These are phyloP conservation scores for Lupinus albus DNA, from an alignment of 306 rosid genomes.

Conservation along the genomic window DNA sequence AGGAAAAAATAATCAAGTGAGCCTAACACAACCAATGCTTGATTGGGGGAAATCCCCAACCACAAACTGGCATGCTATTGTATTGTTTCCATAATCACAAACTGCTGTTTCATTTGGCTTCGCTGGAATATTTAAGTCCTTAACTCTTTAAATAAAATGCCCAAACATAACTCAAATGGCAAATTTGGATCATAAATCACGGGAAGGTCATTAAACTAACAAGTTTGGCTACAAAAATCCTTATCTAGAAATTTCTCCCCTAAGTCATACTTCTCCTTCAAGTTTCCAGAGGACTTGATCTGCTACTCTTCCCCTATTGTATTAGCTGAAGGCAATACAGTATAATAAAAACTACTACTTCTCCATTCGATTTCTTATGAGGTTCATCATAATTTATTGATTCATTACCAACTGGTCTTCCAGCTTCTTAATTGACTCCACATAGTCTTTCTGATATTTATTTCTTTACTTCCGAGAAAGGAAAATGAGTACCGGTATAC, in stretches of 20 bases:
- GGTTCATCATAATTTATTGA: constrained; percentile 59
- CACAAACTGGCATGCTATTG: constrained; percentile 23
- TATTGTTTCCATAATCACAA: constrained; percentile 20
- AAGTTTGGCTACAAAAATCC: constrained; percentile 16
- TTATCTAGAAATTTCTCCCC: constrained; percentile 21
- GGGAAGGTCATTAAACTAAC: constrained; percentile 7
- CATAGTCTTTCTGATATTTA: constrained; percentile 86
- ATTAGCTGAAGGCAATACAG: constrained; percentile 9
- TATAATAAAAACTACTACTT: constrained; percentile 44
- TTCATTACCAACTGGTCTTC: constrained; percentile 74
- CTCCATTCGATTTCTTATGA: constrained; percentile 42
- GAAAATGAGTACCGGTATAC: constrained; percentile 36
- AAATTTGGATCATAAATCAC: constrained; percentile 5
- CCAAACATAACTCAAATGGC: neutral
- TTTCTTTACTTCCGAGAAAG: constrained; percentile 72
- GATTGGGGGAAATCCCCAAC: constrained; percentile 17
- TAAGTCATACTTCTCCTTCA: constrained; percentile 11
- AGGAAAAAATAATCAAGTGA: constrained; percentile 39
- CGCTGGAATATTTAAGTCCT: constrained; percentile 15
- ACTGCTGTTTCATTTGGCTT: constrained; percentile 15
- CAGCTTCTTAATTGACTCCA: constrained; percentile 88
- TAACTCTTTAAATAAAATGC: neutral
- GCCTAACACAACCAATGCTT: constrained; percentile 29
- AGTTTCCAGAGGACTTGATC: constrained; percentile 31
- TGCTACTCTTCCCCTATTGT: constrained; percentile 1